Evolutionary conservation across 2,329 filamentous ascomycete species (phyloP), one percentile per base, ranked within the genome.

Genomic region (Neoscytalidium dimidiatum): DNA sequence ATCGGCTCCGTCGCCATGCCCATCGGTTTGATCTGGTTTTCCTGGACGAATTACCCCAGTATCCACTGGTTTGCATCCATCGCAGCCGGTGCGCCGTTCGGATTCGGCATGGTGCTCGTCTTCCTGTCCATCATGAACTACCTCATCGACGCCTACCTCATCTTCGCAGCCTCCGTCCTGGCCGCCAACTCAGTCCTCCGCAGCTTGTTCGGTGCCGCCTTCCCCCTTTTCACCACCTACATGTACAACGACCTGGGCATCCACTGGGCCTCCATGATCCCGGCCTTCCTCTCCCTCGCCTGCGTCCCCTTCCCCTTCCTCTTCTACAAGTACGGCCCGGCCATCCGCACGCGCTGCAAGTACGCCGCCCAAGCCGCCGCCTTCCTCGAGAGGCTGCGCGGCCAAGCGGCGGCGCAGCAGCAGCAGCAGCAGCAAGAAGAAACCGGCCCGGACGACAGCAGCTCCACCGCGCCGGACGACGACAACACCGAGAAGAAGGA

Each of bases 1-100:
- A 29, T 67, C 28, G 66, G 53, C 7, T 60, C 56, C 21, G 57
- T 88, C 28, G 77, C 84, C 7, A 77, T 90, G 11, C 88, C 88
- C 3, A 72, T 88, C 19, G 86, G 87, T 3, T 79, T 91, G n/a
- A 90, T 91, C 80, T 86, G 85, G 81, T 90, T 90, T 69, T 88
- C 87, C 1, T 90, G 88, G 88, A 90, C 88, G 0, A 87, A 86
- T 67, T 81, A 77, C 17, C 44, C 66, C 1, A 44, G n/a, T 19
- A 78, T 90, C 11, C 83, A 84, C 57, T 88, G 83, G 81, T 80
- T 86, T 19, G 81, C 80, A 1, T 82, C 83, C 9, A 79, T 85
- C 66, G 67, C 84, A 1, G 85, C 83, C 0, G 84, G 81, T 0
- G 71, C 74, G 2, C 68, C 84, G 0, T 79, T 85, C 7, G 84